Evolutionary conservation across 106 monocot species (phyloP), one percentile per base, ranked within the genome.

Genomic region (Dioscorea alata): DNA sequence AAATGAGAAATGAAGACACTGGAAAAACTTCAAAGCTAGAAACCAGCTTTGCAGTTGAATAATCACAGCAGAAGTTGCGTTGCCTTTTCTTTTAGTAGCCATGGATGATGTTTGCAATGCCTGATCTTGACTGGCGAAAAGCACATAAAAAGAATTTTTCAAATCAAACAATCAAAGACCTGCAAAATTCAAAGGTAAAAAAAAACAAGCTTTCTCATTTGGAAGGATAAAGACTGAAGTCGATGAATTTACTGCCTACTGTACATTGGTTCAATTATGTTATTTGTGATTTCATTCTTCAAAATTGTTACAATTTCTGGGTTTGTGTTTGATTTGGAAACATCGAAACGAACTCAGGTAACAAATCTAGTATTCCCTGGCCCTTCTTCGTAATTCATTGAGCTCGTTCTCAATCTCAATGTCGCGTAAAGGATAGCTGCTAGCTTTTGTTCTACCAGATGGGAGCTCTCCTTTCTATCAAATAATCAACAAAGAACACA

Each of bases 401-500:
- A 91, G 85, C 75, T 88, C 88, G 12, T 50, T 83, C 71, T 94
- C 94, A 32, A 94, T 85, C 57, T 94, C 94, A 4, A 62, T 10
- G 68, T 94, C 94, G 61, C 62, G 75, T 48, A 91, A 90, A 51
- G 83, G 75, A 72, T 70, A 84, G 74, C 69, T 88, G 72, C 80
- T 73, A n/a, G 72, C 72, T 63, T 82, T 33, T 50, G 91, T 71
- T 86, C 95, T 77, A 48, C 95, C 91, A 67, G 88, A 70, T 53
- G 95, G 95, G 60, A 96, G 86, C 71, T 91, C 95, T 81, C 95
- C 95, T 73, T 86, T 96, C 95, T 96, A 69, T 67, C 65, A 24
- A 69, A 35, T 18, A 63, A 63, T 19, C 15, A 54, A 54, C 54
- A 54, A 54, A 15, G n/a, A 54, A 54, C 2, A 10, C 42, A 42